Percentiles rank a stretch among this genome's conserved stretches.
Evolutionary conservation across 306 rosid species (phyloP).

Genomic region (Elaeagnus macrophylla): DNA sequence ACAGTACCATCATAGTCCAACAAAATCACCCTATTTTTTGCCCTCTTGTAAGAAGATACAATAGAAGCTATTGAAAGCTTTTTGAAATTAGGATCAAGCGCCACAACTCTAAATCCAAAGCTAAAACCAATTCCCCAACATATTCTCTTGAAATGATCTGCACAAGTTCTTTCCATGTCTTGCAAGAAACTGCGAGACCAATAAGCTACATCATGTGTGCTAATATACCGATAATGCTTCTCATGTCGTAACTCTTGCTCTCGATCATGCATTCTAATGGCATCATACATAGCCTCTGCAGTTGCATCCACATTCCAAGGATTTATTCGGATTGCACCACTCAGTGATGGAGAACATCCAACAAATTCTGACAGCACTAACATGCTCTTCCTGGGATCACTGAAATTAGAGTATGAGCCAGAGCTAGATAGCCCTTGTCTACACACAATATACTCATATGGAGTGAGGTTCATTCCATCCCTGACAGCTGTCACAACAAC

Average conservation of each 20-base stretch:
- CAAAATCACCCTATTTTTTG: conserved; percentile 44
- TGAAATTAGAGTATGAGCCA: conserved; percentile 2
- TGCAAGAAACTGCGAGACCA: conserved; percentile 58
- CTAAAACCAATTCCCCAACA: conserved; percentile 65
- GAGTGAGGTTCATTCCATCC: conserved; percentile 62
- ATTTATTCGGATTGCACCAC: conserved; percentile 61
- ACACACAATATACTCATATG: conserved; percentile 57
- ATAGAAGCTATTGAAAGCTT: conserved; percentile 42
- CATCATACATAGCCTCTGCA: conserved; percentile 56
- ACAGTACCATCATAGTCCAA: conserved; percentile 57
- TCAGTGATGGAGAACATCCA: conserved; percentile 64
- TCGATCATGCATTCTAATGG: conserved; percentile 43
- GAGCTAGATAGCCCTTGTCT: conserved; percentile 43
- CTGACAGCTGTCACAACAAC: conserved; percentile 57
- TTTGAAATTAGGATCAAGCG: conserved; percentile 50
- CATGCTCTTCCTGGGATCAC: conserved; percentile 36
- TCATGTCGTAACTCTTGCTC: conserved; percentile 63
- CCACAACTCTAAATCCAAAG: conserved; percentile 56
- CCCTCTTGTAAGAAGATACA: conserved; percentile 34
- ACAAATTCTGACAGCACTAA: conserved; percentile 59
- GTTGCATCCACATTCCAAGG: conserved; percentile 64
- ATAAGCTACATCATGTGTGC: conserved; percentile 59
- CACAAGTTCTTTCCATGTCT: conserved; percentile 57
- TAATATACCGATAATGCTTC: conserved; percentile 54
- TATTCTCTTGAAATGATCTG: conserved; percentile 49